Base-by-base conservation (phyloP, 108 stramenopile species). In the Cyclotella kingstonii region DNA sequence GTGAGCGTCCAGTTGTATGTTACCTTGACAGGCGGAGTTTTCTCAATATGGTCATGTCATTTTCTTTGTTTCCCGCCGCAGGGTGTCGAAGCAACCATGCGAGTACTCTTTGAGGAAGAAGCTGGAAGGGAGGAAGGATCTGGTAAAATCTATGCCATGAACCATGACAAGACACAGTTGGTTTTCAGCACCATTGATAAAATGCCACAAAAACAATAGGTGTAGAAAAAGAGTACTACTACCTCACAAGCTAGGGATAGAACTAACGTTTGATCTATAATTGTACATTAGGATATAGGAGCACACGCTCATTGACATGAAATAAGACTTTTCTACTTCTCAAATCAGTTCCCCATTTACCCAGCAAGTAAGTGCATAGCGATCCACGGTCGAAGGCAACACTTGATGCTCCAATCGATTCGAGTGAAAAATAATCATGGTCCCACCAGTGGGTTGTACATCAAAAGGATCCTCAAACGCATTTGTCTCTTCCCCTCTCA, bases 131-230 rank as follows among this genome's bases (percentile, higher is more conserved):
- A 43, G 29, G 47, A 40, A 38, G 57, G 34, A 11, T 50, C 45
- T 39, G 72, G 72, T 12, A 53, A 61, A 39, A 39, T 73, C 12
- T 73, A 73, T 44, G 66, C 72, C 8, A 51, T 73, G 66, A 73
- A 40, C 22, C 51, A 73, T 18, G 66, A 28, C 18, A 50, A 27
- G 22, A 46, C 45, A 18, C 39, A 70, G 25, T 40, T 70, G 12
- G 34, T 58, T 15, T 40, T 39, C 14, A 65, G 70, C 38, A 55
- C 57, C 29, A 72, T 72, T 48, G 63, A 72, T 27, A 64, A 65
- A 22, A 60, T 50, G 58, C 70, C 70, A 22, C 61, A 62, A 30
- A 62, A 62, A 35, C 61, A 62, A 51, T 40, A 58, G 56, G 14
- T 12, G n/a, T n/a, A n/a, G n/a, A n/a, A n/a, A n/a, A n/a, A n/a